Evolutionary conservation across 106 monocot genomes (phyloP).

Genomic region (Dendrobium huoshanense): DNA sequence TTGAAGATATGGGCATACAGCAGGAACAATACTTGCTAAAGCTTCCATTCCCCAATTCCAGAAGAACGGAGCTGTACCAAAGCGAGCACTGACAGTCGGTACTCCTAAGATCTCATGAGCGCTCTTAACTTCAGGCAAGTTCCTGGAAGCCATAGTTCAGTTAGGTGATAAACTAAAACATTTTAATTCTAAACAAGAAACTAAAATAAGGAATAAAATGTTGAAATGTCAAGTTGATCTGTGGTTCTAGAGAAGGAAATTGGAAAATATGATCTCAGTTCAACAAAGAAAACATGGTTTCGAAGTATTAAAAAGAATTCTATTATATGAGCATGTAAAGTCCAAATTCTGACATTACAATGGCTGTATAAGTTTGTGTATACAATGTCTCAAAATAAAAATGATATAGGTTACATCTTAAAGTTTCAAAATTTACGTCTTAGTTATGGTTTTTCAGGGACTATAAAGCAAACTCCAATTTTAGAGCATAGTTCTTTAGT

Average conservation of each 20-base stretch:
- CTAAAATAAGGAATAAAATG: background rate
- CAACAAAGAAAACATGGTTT: background rate
- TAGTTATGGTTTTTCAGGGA: background rate
- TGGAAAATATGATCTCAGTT: background rate
- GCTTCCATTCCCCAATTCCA: slow-evolving; percentile 97
- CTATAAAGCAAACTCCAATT: background rate
- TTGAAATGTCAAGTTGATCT: background rate
- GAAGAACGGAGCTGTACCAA: slow-evolving; percentile 91
- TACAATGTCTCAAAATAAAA: background rate
- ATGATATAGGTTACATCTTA: background rate
- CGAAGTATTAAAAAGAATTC: background rate
- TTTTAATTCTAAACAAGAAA: background rate
- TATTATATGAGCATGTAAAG: background rate
- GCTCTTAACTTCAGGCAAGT: slow-evolving; percentile 88
- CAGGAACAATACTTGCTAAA: slow-evolving; percentile 66
- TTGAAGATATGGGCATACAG: slow-evolving; percentile 32
- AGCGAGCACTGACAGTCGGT: slow-evolving; percentile 91
- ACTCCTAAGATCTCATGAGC: slow-evolving; percentile 79
- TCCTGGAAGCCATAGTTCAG: slow-evolving; percentile 31
- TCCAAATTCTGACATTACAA: background rate
- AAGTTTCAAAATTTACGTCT: background rate
- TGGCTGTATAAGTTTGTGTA: background rate
- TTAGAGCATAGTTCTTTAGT: background rate
- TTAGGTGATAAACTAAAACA: slow-evolving; percentile 3
- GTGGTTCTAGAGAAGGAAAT: background rate